Evolutionary conservation across 306 rosid genomes (phyloP), one percentile per base, ranked within the genome.

Genomic region (Cotoneaster glaucophyllus): DNA sequence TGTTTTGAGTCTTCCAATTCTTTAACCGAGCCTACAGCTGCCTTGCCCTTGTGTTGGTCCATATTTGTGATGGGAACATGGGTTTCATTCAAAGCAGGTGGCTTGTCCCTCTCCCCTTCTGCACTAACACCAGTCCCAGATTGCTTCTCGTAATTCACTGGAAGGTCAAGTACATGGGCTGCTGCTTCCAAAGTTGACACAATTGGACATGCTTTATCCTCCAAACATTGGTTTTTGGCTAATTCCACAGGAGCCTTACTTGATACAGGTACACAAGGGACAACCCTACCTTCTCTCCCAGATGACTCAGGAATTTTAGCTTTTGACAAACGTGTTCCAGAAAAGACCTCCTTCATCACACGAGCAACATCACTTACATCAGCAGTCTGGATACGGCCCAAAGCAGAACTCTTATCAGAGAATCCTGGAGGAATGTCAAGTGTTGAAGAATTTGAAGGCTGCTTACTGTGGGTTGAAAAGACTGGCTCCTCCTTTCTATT

Each of bases 291-390:
- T 78, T 88, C 97, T 59, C 80, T 84, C 72, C 83, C 88, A 66
- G 75, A 63, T 53, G 90, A 74, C 79, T 88, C 96, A 0, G 80
- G 77, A 71, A 76, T 84, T 85, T 81, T 90, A 41, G 93, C 71
- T 84, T 86, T 90, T 70, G 91, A 70, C 80, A 85, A 72, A 87
- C 96, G 76, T 78, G 97, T 89, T 72, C 94, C 97, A 39, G 98
- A 90, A 88, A 96, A 96, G 62, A 93, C 91, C 84, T 96, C 99
- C 88, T 96, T 96, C 99, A 96, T 96, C 73, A 90, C 99, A 65
- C 99, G 93, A 41, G 98, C 99, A 87, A 96, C 97, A 70, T 96
- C 99, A 85, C 89, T 93, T 72, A 96, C 87, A 57, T 87, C 74
- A 31, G 92, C 88, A 50, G 89, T 87, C 77, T 86, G 96, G 70